These are phyloP conservation scores for Grosmannia penicillata DNA, from an alignment of 2,329 filamentous ascomycete genomes.

Conservation along the genomic window DNA sequence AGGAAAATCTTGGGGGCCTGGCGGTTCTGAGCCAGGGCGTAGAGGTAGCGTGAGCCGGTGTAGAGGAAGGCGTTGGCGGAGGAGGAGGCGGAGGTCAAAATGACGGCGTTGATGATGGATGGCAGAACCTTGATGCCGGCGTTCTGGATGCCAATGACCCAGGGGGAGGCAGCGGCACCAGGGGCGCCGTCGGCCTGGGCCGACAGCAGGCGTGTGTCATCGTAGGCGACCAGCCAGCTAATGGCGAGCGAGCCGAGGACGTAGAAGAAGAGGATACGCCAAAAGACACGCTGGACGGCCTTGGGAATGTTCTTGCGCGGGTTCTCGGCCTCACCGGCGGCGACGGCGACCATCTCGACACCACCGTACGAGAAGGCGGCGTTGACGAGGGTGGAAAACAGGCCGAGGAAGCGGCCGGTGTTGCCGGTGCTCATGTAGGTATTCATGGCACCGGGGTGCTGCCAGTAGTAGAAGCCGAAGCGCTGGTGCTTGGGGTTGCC, in stretches of 20 bases:
- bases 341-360: conserved; percentile 45
- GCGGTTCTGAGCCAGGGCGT: conserved; percentile 43
- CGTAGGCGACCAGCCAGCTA: conserved; percentile 49
- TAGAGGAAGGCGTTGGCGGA: conserved; percentile 46
- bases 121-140: conserved; percentile 49
- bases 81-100: conserved; percentile 42
- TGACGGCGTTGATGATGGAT: conserved; percentile 46
- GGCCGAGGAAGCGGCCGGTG: conserved; percentile 18
- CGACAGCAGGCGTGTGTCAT: conserved; percentile 37
- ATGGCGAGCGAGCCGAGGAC: conserved; percentile 46
- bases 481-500: conserved; percentile 35
- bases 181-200: conserved; percentile 27
- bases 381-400: conserved; percentile 11
- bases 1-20: conserved; percentile 44
- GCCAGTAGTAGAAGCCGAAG: conserved; percentile 40
- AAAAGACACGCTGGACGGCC: conserved; percentile 46
- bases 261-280: conserved; percentile 49
- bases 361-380: conserved; percentile 24
- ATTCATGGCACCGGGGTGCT: conserved; percentile 18
- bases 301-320: conserved; percentile 48
- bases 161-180: conserved; percentile 38
- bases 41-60: conserved; percentile 43
- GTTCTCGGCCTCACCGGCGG: conserved; percentile 53
- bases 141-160: conserved; percentile 52
- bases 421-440: conserved; percentile 23